A percentile compares a stretch with the other conserved stretches of the same genome.
These are phyloP conservation scores for Gaultheria prostrata DNA, from an alignment of 148 eudicot genomes.

Conservation along the genomic window DNA sequence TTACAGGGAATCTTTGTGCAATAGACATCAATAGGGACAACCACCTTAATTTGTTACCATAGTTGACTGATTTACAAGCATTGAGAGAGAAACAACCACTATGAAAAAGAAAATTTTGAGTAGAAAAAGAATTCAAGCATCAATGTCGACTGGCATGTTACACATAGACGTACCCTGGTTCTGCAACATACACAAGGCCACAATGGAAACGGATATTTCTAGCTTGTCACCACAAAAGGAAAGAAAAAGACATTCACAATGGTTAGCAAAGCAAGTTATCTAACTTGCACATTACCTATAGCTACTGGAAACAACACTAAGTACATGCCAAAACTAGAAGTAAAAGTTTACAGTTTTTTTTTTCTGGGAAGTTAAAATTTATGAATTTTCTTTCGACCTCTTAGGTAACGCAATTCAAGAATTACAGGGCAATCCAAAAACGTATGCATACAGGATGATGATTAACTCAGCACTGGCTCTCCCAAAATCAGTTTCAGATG, in stretches of 20 bases:
- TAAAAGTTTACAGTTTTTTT: not conserved
- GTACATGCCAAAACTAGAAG: not conserved
- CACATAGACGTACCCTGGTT: constrained; percentile 68
- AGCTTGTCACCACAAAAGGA: constrained; percentile 49
- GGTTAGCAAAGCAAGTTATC: not conserved
- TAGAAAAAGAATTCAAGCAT: not conserved
- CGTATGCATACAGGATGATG: constrained; percentile 48
- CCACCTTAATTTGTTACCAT: not conserved
- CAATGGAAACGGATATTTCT: constrained; percentile 88
- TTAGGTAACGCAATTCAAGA: constrained; percentile 71
- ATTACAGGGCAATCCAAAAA: constrained; percentile 38
- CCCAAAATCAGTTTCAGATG: constrained; percentile 89
- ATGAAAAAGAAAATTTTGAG: not conserved
- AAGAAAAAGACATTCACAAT: not conserved
- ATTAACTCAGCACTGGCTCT: constrained; percentile 58
- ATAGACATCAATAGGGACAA: not conserved
- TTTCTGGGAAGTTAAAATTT: too few species aligned
- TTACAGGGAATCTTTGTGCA: not conserved
- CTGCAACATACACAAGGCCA: constrained; percentile 97
- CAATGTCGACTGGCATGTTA: not conserved
- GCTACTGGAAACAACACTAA: not conserved
- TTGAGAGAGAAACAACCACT: not conserved
- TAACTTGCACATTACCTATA: not conserved
- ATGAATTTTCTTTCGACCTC: not conserved
- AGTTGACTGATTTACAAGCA: not conserved